phyloP scores from a whole-genome alignment of 371 early-diverging fungal genomes.

The Apophysomyces trapeziformis region DNA sequence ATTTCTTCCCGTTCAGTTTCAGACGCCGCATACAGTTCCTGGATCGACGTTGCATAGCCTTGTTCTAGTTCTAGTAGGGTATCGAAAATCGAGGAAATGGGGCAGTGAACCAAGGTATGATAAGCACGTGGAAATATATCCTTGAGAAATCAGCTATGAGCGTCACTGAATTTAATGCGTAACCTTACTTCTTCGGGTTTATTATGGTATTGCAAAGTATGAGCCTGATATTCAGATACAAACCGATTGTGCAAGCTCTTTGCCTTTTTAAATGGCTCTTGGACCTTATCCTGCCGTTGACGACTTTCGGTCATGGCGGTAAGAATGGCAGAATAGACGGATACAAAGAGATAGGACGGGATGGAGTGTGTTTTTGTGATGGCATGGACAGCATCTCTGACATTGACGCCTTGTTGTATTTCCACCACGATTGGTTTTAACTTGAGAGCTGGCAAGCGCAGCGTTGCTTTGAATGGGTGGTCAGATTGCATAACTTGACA shows the following conservation, averaged over 20 bases:
- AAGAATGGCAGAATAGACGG: constrained; percentile 43
- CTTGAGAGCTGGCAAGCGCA: constrained; percentile 1
- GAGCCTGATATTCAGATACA: constrained; percentile 42
- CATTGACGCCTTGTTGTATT: not conserved
- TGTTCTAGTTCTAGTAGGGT: constrained; percentile 70
- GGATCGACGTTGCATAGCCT: constrained; percentile 64
- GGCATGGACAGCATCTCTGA: constrained; percentile 40
- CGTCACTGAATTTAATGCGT: not conserved
- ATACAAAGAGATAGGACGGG: constrained; percentile 47
- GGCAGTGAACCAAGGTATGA: constrained; percentile 69
- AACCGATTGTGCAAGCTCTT: constrained; percentile 26
- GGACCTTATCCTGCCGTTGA: not conserved
- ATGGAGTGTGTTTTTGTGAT: constrained; percentile 37
- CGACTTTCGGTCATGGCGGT: constrained; percentile 1
- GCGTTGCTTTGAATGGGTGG: not conserved
- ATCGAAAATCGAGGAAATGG: constrained; percentile 65
- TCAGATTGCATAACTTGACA: constrained; percentile 8
- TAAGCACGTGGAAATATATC: constrained; percentile 76
- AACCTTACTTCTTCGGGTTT: constrained; percentile 51
- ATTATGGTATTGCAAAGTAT: constrained; percentile 51
- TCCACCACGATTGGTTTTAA: not conserved
- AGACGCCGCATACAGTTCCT: constrained; percentile 44
- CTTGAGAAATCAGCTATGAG: constrained; percentile 27
- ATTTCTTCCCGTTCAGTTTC: constrained; percentile 52
- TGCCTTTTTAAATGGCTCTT: constrained; percentile 11